Conservation (phyloP, 2,329 filamentous ascomycete species). For the Fusarium buharicum region DNA sequence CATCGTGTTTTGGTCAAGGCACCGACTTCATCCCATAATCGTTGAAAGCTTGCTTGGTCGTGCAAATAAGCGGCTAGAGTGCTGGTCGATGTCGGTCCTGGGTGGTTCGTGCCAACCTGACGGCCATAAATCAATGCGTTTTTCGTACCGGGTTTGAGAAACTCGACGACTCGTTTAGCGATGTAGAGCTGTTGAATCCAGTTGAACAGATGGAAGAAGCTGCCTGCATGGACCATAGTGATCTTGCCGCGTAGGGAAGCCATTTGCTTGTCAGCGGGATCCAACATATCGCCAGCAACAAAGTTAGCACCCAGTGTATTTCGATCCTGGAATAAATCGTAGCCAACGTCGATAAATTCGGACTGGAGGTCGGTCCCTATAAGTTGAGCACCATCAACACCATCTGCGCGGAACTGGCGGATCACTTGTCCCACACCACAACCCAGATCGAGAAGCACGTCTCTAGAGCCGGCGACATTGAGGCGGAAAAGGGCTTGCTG, state of each 20-base stretch:
- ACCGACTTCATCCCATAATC: conserved; percentile 65
- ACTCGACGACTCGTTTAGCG: conserved; percentile 57
- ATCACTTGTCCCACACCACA: conserved; percentile 63
- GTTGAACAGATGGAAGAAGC: conserved; percentile 63
- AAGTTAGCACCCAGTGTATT: conserved; percentile 59
- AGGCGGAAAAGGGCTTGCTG: conserved; percentile 56
- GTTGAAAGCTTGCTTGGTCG: conserved; percentile 60
- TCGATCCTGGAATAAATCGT: conserved; percentile 71
- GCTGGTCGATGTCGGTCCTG: conserved; percentile 36
- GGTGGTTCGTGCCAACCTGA: conserved; percentile 57
- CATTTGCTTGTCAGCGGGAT: conserved; percentile 52
- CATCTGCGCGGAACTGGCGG: conserved; percentile 61
- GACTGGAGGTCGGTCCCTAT: conserved; percentile 61
- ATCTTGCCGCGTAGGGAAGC: conserved; percentile 52
- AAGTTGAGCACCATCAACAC: conserved; percentile 59
- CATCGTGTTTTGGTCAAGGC: conserved; percentile 60
- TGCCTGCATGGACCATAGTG: conserved; percentile 60
- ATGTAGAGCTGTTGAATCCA: conserved; percentile 60
- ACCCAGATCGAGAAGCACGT: conserved; percentile 60
- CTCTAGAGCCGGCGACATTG: conserved; percentile 51
- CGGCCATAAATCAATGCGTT: conserved; percentile 62
- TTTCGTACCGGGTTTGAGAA: conserved; percentile 56
- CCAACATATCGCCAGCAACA: conserved; percentile 62
- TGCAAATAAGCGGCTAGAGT: conserved; percentile 57
- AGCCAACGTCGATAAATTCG: conserved; percentile 66